phyloP scores from a whole-genome alignment of 2,329 filamentous ascomycete species.

The Herpomyces periplanetae region DNA sequence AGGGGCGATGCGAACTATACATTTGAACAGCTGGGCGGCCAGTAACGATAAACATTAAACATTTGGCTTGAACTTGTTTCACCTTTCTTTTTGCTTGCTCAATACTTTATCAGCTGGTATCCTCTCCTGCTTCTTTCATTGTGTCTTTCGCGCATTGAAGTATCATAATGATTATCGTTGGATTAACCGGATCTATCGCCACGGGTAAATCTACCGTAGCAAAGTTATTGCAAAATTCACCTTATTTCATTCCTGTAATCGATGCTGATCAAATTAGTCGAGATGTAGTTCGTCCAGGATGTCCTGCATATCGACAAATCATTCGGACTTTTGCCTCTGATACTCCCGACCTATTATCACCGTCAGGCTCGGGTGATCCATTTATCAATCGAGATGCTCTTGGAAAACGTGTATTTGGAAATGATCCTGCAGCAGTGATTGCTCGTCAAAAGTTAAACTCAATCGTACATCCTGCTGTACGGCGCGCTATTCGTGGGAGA shows the following conservation, averaged over 20 bases:
- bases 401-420: conserved; percentile 50
- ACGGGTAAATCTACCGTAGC: conserved; percentile 95
- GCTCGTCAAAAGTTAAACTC: conserved; percentile 43
- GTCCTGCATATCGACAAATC: conserved; percentile 40
- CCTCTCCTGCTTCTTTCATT: too few relatives aligned
- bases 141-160: too few relatives aligned
- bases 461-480: conserved; percentile 72
- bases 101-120: too few relatives aligned
- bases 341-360: conserved; percentile 48
- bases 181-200: conserved; percentile 80
- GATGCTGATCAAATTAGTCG: conserved; percentile 77
- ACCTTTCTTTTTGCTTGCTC: too few relatives aligned
- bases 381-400: conserved; percentile 56
- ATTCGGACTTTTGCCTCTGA: conserved; percentile 37
- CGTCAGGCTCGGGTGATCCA: conserved; percentile 10
- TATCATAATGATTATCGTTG: conserved; percentile 78
- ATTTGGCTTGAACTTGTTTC: too few relatives aligned
- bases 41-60: too few relatives aligned
- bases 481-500: conserved; percentile 34
- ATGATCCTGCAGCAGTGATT: conserved; percentile 21
- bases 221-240: conserved; percentile 30
- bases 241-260: conserved; percentile 57
- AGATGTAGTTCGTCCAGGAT: conserved; percentile 74
- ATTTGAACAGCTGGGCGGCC: too few relatives aligned
- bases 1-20: too few relatives aligned